phyloP scores from a whole-genome alignment of 495 filamentous ascomycete species.

The Aspergillus ellipticus region DNA sequence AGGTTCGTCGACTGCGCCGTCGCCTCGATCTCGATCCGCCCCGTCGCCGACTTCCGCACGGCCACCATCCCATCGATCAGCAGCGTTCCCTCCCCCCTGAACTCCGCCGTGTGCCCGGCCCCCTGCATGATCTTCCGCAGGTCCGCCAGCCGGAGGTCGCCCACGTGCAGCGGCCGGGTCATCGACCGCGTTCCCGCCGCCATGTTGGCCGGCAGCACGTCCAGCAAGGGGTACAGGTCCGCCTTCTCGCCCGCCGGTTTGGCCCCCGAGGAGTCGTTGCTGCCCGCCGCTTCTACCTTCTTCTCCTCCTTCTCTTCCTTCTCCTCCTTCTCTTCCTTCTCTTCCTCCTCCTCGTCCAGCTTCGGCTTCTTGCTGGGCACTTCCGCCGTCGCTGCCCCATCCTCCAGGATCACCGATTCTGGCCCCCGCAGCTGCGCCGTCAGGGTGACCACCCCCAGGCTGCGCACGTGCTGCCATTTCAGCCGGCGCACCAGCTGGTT shows the following conservation, averaged over 20 bases:
- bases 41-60: constrained; percentile 82
- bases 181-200: constrained; percentile 71
- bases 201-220: constrained; percentile 72
- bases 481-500: constrained; percentile 76
- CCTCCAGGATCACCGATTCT: constrained; percentile 23
- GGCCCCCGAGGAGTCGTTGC: constrained; percentile 4
- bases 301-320: constrained; percentile 42
- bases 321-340: constrained; percentile 54
- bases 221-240: constrained; percentile 59
- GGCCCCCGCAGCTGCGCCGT: constrained; percentile 59
- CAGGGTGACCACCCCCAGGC: constrained; percentile 82
- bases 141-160: constrained; percentile 86
- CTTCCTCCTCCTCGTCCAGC: constrained; percentile 44
- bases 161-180: constrained; percentile 88
- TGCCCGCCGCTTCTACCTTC: too few species aligned
- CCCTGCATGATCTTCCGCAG: constrained; percentile 77
- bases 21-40: constrained; percentile 86
- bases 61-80: constrained; percentile 83
- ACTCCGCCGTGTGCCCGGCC: constrained; percentile 84
- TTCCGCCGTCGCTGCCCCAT: constrained; percentile 38
- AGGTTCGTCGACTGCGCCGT: constrained; percentile 42
- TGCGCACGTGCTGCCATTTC: constrained; percentile 91
- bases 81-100: constrained; percentile 87
- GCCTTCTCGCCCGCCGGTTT: constrained; percentile 28
- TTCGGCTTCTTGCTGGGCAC: constrained; percentile 65